Base-by-base conservation (phyloP, 768 basidiomycete species). In the Termitomyces sp. region DNA sequence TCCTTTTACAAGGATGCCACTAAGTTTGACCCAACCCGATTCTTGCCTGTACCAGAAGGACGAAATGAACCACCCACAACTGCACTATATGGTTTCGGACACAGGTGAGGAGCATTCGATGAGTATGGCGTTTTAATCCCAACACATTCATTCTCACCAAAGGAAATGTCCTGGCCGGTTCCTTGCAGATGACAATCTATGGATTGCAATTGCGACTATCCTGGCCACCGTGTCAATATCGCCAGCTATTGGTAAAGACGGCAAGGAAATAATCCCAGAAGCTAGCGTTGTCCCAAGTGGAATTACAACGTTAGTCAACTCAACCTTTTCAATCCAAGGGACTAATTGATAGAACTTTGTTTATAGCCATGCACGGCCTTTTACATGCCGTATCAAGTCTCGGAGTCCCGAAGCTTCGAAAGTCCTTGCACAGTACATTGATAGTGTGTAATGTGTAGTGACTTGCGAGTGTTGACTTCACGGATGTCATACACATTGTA, bases 11-110 rank as follows among this genome's bases (percentile, higher is more conserved):
- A 74, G 9, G 66, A 79, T 36, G 78, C 81, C 5, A 65, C 71
- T 7, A 65, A 67, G 11, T 83, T 81, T 66, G 64, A 63, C 0
- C 81, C 80, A 8, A 75, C 75, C n/a, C 72, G 81, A 18, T 82
- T 75, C 50, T 63, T 78, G 7, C 59, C 59, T 54, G 63, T 35
- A 39, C 65, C 57, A 35, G 58, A 40, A 8, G 63, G 59, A n/a
- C 61, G 49, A 39, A 64, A 52, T 16, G 67, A 55, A 39, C 59
- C 42, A 38, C 42, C 24, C 44, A 58, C 44, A 13, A 55, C 20
- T 22, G 65, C 24, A 28, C 38, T 62, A 7, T 72, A 69, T 46
- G 71, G 71, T 3, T 71, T 66, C 52, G 71, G 71, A 9, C 65
- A 66, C 5, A 42, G 69, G 70, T 70, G 32, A 46, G 66, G 15